phyloP scores from a whole-genome alignment of 2,329 filamentous ascomycete species.

The Dendryphion nanum region DNA sequence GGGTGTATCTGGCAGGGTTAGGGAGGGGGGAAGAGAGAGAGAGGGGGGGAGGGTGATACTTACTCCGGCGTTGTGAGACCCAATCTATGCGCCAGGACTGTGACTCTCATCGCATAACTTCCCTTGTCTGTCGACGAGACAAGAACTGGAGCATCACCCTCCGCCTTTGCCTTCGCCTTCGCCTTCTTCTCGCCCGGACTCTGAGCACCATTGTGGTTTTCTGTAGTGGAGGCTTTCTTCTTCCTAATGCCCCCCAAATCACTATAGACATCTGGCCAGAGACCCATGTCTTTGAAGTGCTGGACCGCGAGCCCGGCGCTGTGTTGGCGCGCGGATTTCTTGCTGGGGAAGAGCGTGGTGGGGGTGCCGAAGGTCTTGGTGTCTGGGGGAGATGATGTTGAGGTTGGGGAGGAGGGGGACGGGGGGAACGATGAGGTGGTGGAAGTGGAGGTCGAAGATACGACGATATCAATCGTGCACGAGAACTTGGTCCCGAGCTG shows the following conservation, averaged over 20 bases:
- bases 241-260: constrained; percentile 31
- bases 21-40: background rate
- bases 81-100: too few relatives aligned
- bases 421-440: background rate
- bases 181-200: background rate
- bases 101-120: too few relatives aligned
- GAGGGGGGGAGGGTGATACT: background rate
- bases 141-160: too few relatives aligned
- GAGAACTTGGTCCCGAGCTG: constrained; percentile 16
- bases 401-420: background rate
- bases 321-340: constrained; percentile 42
- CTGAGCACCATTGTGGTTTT: background rate
- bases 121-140: too few relatives aligned
- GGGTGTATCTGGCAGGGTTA: background rate
- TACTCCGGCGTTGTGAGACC: too few relatives aligned
- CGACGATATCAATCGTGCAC: background rate
- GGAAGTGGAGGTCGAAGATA: too few relatives aligned
- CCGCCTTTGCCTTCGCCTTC: constrained; percentile 6
- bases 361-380: constrained; percentile 36
- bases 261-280: constrained; percentile 22
- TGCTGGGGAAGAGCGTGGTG: constrained; percentile 32
- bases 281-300: constrained; percentile 38
- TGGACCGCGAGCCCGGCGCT: constrained; percentile 43
- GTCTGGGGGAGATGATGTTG: constrained; percentile 23
- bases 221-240: constrained; percentile 22